A percentile compares a stretch with the other conserved stretches of the same genome.
Evolutionary conservation across 2,329 filamentous ascomycete genomes (phyloP).

Genomic region (Botrytis medusae): DNA sequence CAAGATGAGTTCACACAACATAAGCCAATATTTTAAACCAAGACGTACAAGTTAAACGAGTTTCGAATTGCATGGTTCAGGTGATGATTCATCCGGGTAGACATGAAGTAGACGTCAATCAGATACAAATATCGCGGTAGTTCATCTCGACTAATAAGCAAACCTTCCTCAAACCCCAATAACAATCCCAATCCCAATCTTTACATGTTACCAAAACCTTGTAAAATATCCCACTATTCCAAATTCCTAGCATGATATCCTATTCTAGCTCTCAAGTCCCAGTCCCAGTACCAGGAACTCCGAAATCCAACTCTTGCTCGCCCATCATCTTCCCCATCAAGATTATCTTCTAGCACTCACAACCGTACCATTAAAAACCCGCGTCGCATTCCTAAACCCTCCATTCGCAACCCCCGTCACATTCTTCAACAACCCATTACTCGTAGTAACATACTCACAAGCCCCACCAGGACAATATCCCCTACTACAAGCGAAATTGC

Average conservation of each 20-base stretch:
- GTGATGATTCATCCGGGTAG: neutral
- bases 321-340: neutral
- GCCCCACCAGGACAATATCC: conserved; percentile 26
- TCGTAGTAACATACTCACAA: conserved; percentile 22
- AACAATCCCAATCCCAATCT: neutral
- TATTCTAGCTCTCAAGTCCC: neutral
- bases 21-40: neutral
- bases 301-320: neutral
- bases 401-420: neutral
- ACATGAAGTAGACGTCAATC: neutral
- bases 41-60: accelerated
- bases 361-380: neutral
- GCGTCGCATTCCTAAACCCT: neutral
- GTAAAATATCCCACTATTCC: no score
- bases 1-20: neutral
- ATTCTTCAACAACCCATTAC: neutral
- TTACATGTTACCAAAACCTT: neutral
- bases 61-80: neutral
- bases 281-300: neutral
- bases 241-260: neutral
- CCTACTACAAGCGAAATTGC: neutral
- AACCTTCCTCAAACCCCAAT: neutral
- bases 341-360: neutral
- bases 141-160: neutral
- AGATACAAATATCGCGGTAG: neutral